Percentiles rank a stretch among this genome's conserved stretches.
Evolutionary conservation across 257 asterid species (phyloP).

Genomic region (Scutellaria galericulata): DNA sequence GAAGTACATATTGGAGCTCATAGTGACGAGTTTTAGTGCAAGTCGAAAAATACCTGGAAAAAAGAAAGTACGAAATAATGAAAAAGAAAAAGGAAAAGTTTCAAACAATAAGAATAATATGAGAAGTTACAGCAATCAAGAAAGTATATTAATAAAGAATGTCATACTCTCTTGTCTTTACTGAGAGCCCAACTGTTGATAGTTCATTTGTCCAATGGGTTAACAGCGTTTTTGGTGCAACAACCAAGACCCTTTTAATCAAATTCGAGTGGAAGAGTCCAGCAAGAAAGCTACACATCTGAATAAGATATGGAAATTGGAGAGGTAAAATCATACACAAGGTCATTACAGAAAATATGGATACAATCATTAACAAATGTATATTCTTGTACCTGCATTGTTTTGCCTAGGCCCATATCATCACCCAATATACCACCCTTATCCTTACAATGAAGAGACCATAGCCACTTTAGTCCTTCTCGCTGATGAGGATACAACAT

Average conservation of each 20-base stretch:
- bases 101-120: conserved; percentile 22
- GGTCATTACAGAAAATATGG: conserved; percentile 12
- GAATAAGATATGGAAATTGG: conserved; percentile 29
- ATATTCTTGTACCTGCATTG: conserved; percentile 80
- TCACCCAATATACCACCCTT: conserved; percentile 95
- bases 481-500: conserved; percentile 92
- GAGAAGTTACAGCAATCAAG: conserved; percentile 18
- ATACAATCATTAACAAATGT: conserved; percentile 13
- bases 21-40: conserved; percentile 70
- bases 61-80: background rate
- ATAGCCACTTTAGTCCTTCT: conserved; percentile 94
- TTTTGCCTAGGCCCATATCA: conserved; percentile 98
- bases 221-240: conserved; percentile 90
- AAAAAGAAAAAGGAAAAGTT: conserved; percentile 21
- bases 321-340: conserved; percentile 15
- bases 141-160: conserved; percentile 27
- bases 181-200: conserved; percentile 82
- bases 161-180: conserved; percentile 75
- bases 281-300: conserved; percentile 86
- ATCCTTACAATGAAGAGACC: conserved; percentile 92
- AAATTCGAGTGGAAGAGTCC: conserved; percentile 81
- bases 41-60: conserved; percentile 77
- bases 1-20: conserved; percentile 89
- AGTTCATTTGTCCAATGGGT: conserved; percentile 92
- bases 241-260: conserved; percentile 75